Percentiles rank a stretch among this genome's conserved stretches.
Evolutionary conservation across 148 eudicot genomes (phyloP).

Genomic region (Linanthus parryae): DNA sequence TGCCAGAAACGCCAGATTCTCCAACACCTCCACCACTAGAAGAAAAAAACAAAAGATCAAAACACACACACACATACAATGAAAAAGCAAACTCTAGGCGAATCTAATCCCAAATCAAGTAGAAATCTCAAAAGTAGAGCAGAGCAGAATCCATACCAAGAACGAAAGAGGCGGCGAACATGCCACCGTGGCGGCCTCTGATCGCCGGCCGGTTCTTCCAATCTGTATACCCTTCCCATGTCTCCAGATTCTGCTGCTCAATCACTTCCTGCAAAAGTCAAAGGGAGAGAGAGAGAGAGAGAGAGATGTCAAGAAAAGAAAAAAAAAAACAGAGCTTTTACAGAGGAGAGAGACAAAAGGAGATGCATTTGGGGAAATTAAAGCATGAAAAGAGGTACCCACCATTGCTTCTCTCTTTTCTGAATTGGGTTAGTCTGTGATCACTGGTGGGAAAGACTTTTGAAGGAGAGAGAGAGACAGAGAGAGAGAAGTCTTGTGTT

Average conservation of each 20-base stretch:
- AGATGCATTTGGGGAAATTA: too few species aligned
- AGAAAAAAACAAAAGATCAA: too few species aligned
- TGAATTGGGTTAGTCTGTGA: not conserved
- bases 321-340: not conserved
- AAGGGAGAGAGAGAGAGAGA: constrained; percentile 2
- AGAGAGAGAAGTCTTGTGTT: constrained; percentile 5
- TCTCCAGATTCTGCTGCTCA: constrained; percentile 9
- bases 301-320: not conserved
- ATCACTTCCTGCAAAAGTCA: constrained; percentile 28
- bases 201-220: constrained; percentile 39
- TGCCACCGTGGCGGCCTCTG: constrained; percentile 43
- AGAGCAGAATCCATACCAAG: constrained; percentile 19
- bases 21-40: constrained; percentile 58
- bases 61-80: not conserved
- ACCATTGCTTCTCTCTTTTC: constrained; percentile 12
- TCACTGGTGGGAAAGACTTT: not conserved
- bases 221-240: constrained; percentile 48
- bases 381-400: too few species aligned
- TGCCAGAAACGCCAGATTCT: constrained; percentile 71
- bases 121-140: not conserved
- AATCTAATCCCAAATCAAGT: too few species aligned
- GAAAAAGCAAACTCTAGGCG: not conserved
- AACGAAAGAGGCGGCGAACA: constrained; percentile 48
- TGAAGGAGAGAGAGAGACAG: not conserved
- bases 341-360: not conserved